Evolutionary conservation across 108 stramenopile species (phyloP).

Genomic region (Fistulifera solaris): DNA sequence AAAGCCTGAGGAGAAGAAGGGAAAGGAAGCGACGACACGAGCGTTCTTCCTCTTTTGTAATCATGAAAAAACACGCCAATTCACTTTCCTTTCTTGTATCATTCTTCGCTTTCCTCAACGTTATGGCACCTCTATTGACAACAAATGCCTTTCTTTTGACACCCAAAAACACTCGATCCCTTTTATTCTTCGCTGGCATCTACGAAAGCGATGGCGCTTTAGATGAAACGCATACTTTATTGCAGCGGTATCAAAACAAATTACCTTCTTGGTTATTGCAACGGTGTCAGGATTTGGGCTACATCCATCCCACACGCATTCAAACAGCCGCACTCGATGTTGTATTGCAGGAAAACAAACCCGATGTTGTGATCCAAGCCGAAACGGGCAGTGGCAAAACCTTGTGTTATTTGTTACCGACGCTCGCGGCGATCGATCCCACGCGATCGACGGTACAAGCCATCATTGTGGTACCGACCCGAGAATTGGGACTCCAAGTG

Average conservation of each 20-base stretch:
- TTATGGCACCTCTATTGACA: no score
- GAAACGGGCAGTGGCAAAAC: constrained; percentile 82
- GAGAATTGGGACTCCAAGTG: constrained; percentile 94
- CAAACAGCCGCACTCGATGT: constrained; percentile 52
- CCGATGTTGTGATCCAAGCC: constrained; percentile 52
- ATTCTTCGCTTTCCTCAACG: no score
- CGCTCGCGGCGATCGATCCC: constrained; percentile 41
- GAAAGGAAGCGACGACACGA: no score
- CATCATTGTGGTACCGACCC: constrained; percentile 85
- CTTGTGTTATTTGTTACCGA: constrained; percentile 62
- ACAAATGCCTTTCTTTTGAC: no score
- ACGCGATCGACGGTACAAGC: constrained; percentile 49
- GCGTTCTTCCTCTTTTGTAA: no score
- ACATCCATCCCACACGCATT: constrained; percentile 47
- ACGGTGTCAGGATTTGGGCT: constrained; percentile 44
- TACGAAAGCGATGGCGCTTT: no score
- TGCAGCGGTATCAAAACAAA: constrained; percentile 35
- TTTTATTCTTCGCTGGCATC: no score
- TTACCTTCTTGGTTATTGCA: constrained; percentile 61
- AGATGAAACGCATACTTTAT: constrained; percentile 30
- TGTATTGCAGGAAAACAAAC: constrained; percentile 12
- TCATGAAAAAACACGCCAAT: no score
- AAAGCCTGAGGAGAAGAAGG: no score
- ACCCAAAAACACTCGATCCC: no score
- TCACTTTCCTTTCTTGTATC: no score